Evolutionary conservation across 257 asterid species (phyloP), one percentile per base, ranked within the genome.

Genomic region (Gentiana dahurica): DNA sequence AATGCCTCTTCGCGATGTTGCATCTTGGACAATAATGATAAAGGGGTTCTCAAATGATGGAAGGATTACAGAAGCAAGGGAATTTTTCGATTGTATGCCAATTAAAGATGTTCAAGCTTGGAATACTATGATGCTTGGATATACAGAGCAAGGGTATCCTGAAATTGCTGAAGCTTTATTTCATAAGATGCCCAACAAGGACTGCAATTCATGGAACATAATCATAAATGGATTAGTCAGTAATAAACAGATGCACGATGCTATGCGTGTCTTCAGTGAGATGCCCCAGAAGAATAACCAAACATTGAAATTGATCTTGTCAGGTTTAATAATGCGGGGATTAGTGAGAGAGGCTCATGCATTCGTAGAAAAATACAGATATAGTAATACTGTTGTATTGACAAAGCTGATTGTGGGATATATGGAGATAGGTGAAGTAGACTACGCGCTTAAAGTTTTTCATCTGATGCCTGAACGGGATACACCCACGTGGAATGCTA

Each of bases 1-100:
- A 58, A 85, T 81, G 82, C 53, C 55, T 8, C 8, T 5, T 12
- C 66, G 70, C 52, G 94, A 85, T 70, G 71, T 72, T 61, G 87
- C 77, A 0, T 75, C 84, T 0, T 78, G 86, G 84, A 85, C 87
- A 55, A 75, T 85, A 50, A 81, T 81, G 87, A 49, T 81, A 68
- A 85, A 79, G 69, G 80, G 78, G 32, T 69, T 54, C 68, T 44
- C 81, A 12, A 81, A 53, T 36, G 70, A 64, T 38, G 81, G 83
- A 3, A 63, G 65, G 53, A 59, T 84, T 68, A 56, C 58, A 4
- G 81, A 81, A 53, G 86, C 86, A 1, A 76, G 85, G 71, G 61
- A 65, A 32, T 51, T 65, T 34, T 85, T 85, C 72, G 79, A 75
- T 55, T 60, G 62, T 49, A 81, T 84, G 85, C 81, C 81, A 1